Percentiles rank a stretch among this genome's conserved stretches.
phyloP scores from a whole-genome alignment of 805 yeast genomes.

The Candida corydali region DNA sequence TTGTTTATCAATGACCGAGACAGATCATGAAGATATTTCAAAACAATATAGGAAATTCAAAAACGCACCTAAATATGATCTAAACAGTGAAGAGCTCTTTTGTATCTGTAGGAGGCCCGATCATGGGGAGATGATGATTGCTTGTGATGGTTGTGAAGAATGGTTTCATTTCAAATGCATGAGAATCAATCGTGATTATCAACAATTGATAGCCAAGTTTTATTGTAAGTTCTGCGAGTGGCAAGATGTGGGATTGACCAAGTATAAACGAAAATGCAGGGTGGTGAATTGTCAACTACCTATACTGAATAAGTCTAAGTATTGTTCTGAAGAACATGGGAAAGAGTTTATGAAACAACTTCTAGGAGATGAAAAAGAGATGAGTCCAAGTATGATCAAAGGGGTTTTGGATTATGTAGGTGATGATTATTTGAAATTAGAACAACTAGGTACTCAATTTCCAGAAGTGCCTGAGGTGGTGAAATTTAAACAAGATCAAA shows the following conservation, averaged over 20 bases:
- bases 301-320: constrained; percentile 52
- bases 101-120: constrained; percentile 81
- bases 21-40: constrained; percentile 22
- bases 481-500: constrained; percentile 15
- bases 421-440: constrained; percentile 17
- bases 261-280: constrained; percentile 79
- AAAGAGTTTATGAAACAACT: constrained; percentile 29
- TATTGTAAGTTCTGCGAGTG: constrained; percentile 72
- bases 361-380: constrained; percentile 7
- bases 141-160: constrained; percentile 91
- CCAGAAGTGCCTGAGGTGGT: constrained; percentile 40
- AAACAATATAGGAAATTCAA: constrained; percentile 34
- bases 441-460: constrained; percentile 28
- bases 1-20: background rate
- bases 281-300: constrained; percentile 54
- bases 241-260: constrained; percentile 46
- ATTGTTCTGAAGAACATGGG: constrained; percentile 76
- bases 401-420: constrained; percentile 20
- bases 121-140: constrained; percentile 81
- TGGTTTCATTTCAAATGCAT: constrained; percentile 90
- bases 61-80: constrained; percentile 37
- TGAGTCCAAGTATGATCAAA: constrained; percentile 18
- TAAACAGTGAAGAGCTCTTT: constrained; percentile 59
- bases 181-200: constrained; percentile 47
- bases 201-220: constrained; percentile 56